Evolutionary conservation across 768 basidiomycete genomes (phyloP), one percentile per base, ranked within the genome.

Genomic region (Mycena sanguinolenta): DNA sequence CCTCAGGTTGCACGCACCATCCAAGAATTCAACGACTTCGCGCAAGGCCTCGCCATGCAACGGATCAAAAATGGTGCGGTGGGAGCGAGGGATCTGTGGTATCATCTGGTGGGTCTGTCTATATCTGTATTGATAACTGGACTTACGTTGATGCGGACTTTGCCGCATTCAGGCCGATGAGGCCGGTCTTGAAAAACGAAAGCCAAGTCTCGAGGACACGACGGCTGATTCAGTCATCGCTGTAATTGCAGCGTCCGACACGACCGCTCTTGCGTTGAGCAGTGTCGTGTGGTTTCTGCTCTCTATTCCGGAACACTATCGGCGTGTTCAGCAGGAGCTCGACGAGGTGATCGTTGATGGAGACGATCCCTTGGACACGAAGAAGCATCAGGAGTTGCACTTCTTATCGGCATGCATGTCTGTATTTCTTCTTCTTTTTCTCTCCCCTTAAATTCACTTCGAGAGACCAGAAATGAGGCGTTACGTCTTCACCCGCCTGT

Each of bases 401-500:
- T 84, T 82, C 63, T 70, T 84, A 39, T 82, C 79, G 42, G 81
- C 78, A 42, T 78, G 76, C 57, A 77, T 84, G 83, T 84, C 69
- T 57, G 79, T 76, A 23, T 71, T 25, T 12, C 13, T n/a, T n/a
- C 58, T 27, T 36, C 64, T 58, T 23, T 21, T 46, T 4, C 5
- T 57, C 44, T 38, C 55, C 46, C 6, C 46, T 23, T n/a, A 3
- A 49, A 8, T 21, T 57, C 27, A 57, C 44, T 21, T 44, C 44
- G 10, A 63, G 13, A n/a, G n/a, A n/a, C n/a, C 39, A 89, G 88
- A 69, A 87, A 88, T 49, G 88, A 89, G 63, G 77, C 82, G 0
- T 75, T 89, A 32, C 82, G 89, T 39, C 78, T 89, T 25, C 82
- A 82, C 63, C 86, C 88, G 14, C 82, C 88, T 6, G 74, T 89